phyloP scores from a whole-genome alignment of 176 grass and related monocot species.

The Hordeum marinum region DNA sequence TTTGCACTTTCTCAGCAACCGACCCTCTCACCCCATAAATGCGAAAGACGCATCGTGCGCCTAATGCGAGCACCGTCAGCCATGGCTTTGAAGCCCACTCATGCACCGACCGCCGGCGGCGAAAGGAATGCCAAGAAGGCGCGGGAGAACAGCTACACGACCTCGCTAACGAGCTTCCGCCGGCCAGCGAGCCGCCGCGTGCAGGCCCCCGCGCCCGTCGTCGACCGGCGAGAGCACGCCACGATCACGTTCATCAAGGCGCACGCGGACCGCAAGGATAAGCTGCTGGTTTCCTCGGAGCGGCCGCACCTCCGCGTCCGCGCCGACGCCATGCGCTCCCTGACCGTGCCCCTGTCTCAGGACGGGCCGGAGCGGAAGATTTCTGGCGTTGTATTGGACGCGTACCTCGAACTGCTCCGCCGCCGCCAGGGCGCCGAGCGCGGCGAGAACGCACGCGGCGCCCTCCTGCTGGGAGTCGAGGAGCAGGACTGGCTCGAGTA shows the following conservation, averaged over 20 bases:
- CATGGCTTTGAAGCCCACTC: background rate
- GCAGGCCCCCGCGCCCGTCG: background rate
- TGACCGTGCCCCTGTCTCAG: slow-evolving; percentile 5
- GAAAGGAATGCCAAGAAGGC: background rate
- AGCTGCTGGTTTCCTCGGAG: slow-evolving; percentile 3
- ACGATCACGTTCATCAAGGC: background rate
- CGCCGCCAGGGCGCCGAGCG: background rate
- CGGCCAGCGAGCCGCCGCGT: background rate
- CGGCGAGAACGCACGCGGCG: background rate
- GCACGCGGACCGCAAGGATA: slow-evolving; percentile 13
- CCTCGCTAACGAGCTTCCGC: background rate
- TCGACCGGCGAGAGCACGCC: background rate
- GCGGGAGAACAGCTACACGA: background rate
- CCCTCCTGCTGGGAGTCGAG: background rate
- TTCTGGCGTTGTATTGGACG: background rate
- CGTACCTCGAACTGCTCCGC: background rate
- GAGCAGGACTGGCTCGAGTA: slow-evolving; percentile 26
- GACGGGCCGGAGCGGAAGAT: slow-evolving; percentile 19
- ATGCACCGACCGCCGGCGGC: background rate
- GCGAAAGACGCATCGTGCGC: too few relatives aligned
- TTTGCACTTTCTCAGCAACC: background rate
- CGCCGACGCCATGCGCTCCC: slow-evolving; percentile 11
- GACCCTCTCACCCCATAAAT: background rate
- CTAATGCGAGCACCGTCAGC: background rate
- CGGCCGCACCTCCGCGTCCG: slow-evolving; percentile 12